Evolutionary conservation across 306 rosid genomes (phyloP).

Genomic region (Cicer chorassanicum): DNA sequence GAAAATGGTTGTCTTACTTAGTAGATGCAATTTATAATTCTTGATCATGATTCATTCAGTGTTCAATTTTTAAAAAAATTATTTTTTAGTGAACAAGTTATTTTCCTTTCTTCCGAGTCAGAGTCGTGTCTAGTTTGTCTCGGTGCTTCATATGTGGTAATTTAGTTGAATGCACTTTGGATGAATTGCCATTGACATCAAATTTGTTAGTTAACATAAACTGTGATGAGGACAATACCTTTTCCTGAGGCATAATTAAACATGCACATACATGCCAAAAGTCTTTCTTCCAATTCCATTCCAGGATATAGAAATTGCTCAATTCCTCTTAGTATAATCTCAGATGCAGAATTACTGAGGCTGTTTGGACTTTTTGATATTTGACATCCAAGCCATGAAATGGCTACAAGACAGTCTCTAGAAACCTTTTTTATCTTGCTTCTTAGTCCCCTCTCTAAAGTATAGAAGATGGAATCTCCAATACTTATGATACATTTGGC

Average conservation of each 20-base stretch:
- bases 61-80: neutral
- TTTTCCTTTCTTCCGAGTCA: neutral
- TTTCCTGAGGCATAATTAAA: slow-evolving; percentile 77
- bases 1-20: slow-evolving; percentile 19
- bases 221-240: slow-evolving; percentile 53
- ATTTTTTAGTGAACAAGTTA: slow-evolving; percentile 2
- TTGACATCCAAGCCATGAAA: slow-evolving; percentile 88
- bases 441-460: slow-evolving; percentile 66
- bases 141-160: neutral
- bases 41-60: slow-evolving; percentile 20
- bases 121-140: no score
- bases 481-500: slow-evolving; percentile 55
- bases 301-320: slow-evolving; percentile 82
- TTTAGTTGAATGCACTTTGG: slow-evolving; percentile 19
- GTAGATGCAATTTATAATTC: slow-evolving; percentile 23
- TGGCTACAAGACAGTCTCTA: slow-evolving; percentile 63
- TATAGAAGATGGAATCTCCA: slow-evolving; percentile 65
- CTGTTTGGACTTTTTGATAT: slow-evolving; percentile 61
- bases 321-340: slow-evolving; percentile 65
- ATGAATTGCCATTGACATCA: neutral
- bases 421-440: slow-evolving; percentile 66
- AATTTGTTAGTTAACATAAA: slow-evolving; percentile 18
- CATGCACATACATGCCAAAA: slow-evolving; percentile 78
- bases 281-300: slow-evolving; percentile 73
- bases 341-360: slow-evolving; percentile 63